Base-by-base conservation (phyloP, 1,139 yeast species). In the Hemisphaericaspora xylanilytica region DNA sequence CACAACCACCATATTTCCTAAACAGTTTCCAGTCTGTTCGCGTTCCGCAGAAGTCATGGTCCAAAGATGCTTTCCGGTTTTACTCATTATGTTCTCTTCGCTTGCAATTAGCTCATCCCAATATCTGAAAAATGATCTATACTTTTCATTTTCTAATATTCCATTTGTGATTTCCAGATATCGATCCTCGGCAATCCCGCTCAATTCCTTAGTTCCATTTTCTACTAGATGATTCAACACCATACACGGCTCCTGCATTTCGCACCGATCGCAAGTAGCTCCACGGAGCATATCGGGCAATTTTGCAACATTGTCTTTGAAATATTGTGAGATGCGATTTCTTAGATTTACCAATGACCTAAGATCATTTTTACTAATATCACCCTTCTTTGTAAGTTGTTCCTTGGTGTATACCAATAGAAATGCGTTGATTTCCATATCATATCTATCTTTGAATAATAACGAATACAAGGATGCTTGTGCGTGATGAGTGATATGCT, bases 401-500 rank as follows among this genome's bases (percentile, higher is more conserved):
- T 75, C 72, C 45, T 81, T 82, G 0, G 96, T 80, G 58, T 90
- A 92, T 14, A 85, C 86, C 31, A 92, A 64, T 31, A 89, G 61
- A 37, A 84, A 87, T 41, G 80, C 77, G 9, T 73, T 67, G 3
- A 86, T 74, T 28, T 82, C 81, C 38, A 82, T 59, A 27, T 79
- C 82, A 55, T 92, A 92, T 28, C 95, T 66, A 48, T 92, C 97
- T 37, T 81, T 79, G 52, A 89, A 73, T 44, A 92, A 64, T 14
- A 92, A 63, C 0, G 95, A 81, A 57, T 92, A 92, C n/a, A 94
- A 66, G 0, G 90, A 73, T 0, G 95, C 85, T 56, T 92, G 99
- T 0, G 95, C 96, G 34, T 85, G 80, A 58, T 92, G 97, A 3
- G 84, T 63, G 10, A 83, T 58, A 37, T 80, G 70, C 38, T 77